A percentile compares a stretch with the other conserved stretches of the same genome.
Evolutionary conservation across 768 basidiomycete genomes (phyloP).

Genomic region (Auricularia auricula-judae): DNA sequence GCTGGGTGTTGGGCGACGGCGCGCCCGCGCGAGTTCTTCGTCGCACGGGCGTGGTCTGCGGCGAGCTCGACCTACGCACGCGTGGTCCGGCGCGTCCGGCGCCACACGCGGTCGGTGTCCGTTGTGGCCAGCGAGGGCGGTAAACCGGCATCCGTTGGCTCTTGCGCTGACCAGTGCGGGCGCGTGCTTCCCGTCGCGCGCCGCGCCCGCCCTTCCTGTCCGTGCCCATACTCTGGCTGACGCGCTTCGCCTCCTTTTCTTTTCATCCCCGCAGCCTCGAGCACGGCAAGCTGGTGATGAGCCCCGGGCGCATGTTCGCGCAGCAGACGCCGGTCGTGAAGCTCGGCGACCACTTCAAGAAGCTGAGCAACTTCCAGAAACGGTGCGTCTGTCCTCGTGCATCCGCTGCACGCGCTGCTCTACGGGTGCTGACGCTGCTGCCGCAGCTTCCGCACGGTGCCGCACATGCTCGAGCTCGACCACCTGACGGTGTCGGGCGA

Average conservation of each 20-base stretch:
- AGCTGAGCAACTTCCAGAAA: conserved; percentile 35
- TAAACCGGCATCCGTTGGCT: no score
- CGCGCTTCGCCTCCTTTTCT: no score
- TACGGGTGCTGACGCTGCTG: not conserved
- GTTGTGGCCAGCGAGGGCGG: no score
- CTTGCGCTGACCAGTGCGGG: no score
- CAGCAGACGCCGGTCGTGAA: conserved; percentile 86
- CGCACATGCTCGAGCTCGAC: conserved; percentile 81
- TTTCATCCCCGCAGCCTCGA: conserved; percentile 28
- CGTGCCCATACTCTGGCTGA: not conserved
- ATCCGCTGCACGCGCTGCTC: no score
- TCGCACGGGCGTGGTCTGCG: no score
- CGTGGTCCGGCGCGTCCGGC: no score
- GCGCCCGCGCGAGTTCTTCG: no score
- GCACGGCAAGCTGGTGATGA: conserved; percentile 83
- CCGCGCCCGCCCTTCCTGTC: not conserved
- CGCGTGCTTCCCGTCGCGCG: no score
- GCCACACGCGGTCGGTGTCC: no score
- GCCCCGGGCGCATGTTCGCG: conserved; percentile 69
- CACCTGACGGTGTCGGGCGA: conserved; percentile 91
- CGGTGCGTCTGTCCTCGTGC: not conserved
- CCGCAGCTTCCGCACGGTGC: conserved; percentile 85
- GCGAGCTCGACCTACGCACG: no score
- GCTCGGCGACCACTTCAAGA: conserved; percentile 94
- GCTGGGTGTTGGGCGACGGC: no score